phyloP scores from a whole-genome alignment of 805 yeast genomes.

The Yarrowia sp. region DNA sequence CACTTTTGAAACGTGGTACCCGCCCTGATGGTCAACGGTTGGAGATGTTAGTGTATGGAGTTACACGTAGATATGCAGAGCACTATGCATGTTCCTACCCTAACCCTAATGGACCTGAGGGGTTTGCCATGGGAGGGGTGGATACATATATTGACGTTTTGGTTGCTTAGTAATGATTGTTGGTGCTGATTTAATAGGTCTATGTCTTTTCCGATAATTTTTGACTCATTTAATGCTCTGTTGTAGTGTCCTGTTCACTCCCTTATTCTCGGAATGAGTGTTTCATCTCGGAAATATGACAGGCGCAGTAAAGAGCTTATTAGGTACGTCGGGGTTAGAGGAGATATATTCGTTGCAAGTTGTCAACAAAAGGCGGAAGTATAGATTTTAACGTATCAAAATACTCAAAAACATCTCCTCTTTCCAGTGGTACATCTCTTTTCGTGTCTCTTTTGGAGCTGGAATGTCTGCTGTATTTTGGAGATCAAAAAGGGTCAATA shows the following conservation, averaged over 20 bases:
- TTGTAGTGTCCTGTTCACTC: neutral
- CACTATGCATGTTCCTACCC: neutral
- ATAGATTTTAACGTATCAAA: neutral
- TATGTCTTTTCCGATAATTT: neutral
- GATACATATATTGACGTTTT: neutral
- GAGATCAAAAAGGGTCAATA: no score
- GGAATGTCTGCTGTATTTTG: no score
- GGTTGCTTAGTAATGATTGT: neutral
- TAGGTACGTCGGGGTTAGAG: neutral
- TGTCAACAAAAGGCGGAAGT: neutral
- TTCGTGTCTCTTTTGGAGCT: neutral
- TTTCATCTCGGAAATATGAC: conserved; percentile 5
- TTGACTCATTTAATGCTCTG: neutral
- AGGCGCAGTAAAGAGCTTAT: conserved; percentile 1
- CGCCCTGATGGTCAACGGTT: conserved; percentile 2
- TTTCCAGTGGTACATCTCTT: neutral
- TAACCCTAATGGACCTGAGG: conserved; percentile 20
- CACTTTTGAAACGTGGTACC: conserved; percentile 14
- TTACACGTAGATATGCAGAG: conserved; percentile 27
- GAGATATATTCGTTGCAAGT: neutral
- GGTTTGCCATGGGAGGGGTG: neutral
- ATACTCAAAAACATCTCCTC: neutral
- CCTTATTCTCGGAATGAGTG: neutral
- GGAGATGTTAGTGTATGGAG: conserved; percentile 31
- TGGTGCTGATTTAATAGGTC: neutral